phyloP scores from a whole-genome alignment of 768 basidiomycete genomes.

The Auriscalpium orientale region DNA sequence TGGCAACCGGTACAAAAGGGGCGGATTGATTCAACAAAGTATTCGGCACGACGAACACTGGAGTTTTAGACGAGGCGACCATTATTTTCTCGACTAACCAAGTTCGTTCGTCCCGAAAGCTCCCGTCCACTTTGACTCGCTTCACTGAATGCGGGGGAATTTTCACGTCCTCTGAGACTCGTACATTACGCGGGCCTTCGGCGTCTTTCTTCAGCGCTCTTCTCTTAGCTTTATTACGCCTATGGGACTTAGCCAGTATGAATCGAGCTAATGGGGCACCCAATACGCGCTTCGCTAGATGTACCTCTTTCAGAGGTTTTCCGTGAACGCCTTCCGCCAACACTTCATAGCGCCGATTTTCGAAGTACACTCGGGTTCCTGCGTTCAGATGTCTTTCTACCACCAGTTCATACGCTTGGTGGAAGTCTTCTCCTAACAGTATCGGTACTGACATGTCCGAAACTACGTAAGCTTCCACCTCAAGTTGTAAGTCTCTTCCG shows the following conservation, averaged over 20 bases:
- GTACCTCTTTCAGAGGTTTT: background rate
- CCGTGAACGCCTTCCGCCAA: background rate
- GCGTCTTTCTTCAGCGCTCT: background rate
- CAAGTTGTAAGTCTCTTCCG: constrained; percentile 19
- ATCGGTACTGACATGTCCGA: constrained; percentile 17
- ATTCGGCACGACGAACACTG: background rate
- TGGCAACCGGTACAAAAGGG: background rate
- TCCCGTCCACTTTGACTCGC: background rate
- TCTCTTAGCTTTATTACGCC: background rate
- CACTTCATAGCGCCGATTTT: constrained; percentile 2
- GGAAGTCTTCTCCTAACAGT: constrained; percentile 18
- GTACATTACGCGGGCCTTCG: background rate
- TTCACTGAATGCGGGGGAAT: constrained; percentile 1
- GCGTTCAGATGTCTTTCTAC: constrained; percentile 14
- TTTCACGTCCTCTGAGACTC: background rate
- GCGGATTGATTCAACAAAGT: background rate
- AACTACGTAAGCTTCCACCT: constrained; percentile 15
- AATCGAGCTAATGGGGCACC: background rate
- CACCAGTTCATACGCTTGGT: constrained; percentile 27
- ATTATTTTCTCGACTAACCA: background rate
- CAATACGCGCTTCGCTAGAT: background rate
- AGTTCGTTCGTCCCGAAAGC: background rate
- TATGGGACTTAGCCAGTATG: background rate
- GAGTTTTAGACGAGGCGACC: background rate
- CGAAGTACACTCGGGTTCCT: constrained; percentile 11